These are phyloP conservation scores for Tilletia walkeri DNA, from an alignment of 1,284 basidiomycete species.

Conservation along the genomic window DNA sequence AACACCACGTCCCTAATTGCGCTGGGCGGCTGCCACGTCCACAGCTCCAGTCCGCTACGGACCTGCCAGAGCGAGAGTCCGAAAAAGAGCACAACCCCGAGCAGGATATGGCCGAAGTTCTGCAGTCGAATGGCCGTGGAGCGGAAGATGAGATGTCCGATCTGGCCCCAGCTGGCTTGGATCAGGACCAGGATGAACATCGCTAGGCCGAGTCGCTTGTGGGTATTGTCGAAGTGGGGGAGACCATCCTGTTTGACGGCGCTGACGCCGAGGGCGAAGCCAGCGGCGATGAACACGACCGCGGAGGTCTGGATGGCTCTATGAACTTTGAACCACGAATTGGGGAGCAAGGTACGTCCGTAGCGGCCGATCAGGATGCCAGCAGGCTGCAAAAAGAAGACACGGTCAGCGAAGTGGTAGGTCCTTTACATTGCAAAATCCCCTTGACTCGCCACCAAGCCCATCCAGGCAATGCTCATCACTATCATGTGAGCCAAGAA, in stretches of 20 bases:
- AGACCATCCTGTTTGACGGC: constrained; percentile 21
- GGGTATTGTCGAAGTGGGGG: constrained; percentile 27
- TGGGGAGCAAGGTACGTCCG: constrained; percentile 61
- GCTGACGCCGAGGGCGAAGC: constrained; percentile 60
- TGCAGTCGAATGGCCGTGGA: constrained; percentile 20
- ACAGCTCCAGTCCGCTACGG: constrained; percentile 31
- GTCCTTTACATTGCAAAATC: too few relatives aligned
- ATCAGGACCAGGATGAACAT: constrained; percentile 66
- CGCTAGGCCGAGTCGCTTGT: constrained; percentile 63
- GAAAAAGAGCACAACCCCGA: constrained; percentile 31
- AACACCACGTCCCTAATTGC: constrained; percentile 31
- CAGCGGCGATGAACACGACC: constrained; percentile 62
- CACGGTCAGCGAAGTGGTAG: too few relatives aligned
- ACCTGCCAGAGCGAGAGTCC: constrained; percentile 34
- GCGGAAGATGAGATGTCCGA: constrained; percentile 62
- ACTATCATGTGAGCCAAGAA: too few relatives aligned
- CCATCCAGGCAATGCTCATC: too few relatives aligned
- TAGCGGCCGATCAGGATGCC: constrained; percentile 66
- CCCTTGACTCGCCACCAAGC: too few relatives aligned
- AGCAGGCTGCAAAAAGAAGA: constrained; percentile 54
- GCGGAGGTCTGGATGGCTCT: constrained; percentile 60
- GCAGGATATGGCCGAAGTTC: constrained; percentile 32
- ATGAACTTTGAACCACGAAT: constrained; percentile 65
- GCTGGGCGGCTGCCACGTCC: constrained; percentile 31
- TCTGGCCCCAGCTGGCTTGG: constrained; percentile 64